Evolutionary conservation across 331 rosid species (phyloP).

Genomic region (Ulmus americana): DNA sequence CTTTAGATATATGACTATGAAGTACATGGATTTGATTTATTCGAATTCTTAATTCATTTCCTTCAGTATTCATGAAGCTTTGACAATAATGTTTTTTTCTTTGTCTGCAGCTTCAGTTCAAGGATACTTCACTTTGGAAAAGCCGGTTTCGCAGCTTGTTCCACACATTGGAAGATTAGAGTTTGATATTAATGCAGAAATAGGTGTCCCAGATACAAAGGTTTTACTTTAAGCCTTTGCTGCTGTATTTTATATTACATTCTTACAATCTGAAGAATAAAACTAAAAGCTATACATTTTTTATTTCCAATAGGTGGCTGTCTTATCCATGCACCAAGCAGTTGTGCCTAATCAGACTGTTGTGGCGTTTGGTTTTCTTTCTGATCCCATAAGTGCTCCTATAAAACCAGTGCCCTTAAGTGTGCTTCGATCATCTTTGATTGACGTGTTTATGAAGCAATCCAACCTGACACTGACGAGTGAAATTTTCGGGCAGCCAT

Average conservation of each 20-base stretch:
- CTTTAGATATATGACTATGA: background rate
- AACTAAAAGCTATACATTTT: slow-evolving; percentile 21
- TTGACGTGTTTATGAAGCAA: slow-evolving; percentile 64
- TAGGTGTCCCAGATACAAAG: slow-evolving; percentile 67
- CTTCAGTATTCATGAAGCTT: background rate
- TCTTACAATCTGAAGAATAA: slow-evolving; percentile 12
- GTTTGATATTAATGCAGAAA: slow-evolving; percentile 65
- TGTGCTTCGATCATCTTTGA: slow-evolving; percentile 57
- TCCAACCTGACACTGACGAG: slow-evolving; percentile 69
- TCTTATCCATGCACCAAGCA: slow-evolving; percentile 64
- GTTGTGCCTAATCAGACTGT: slow-evolving; percentile 49
- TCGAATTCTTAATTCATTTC: slow-evolving; percentile 2
- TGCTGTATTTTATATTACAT: slow-evolving; percentile 9
- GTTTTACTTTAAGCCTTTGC: slow-evolving; percentile 36
- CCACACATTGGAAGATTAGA: slow-evolving; percentile 62
- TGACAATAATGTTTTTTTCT: slow-evolving; percentile 10
- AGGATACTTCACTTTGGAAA: slow-evolving; percentile 69
- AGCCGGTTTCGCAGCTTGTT: slow-evolving; percentile 66
- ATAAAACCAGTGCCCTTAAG: slow-evolving; percentile 61
- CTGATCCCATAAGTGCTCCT: slow-evolving; percentile 52
- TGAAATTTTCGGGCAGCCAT: slow-evolving; percentile 61
- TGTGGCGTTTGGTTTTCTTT: slow-evolving; percentile 73
- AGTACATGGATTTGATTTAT: background rate
- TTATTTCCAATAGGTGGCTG: slow-evolving; percentile 56
- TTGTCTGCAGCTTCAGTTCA: slow-evolving; percentile 66